Base-by-base conservation (phyloP, 495 filamentous ascomycete species). In the Choiromyces venosus region DNA sequence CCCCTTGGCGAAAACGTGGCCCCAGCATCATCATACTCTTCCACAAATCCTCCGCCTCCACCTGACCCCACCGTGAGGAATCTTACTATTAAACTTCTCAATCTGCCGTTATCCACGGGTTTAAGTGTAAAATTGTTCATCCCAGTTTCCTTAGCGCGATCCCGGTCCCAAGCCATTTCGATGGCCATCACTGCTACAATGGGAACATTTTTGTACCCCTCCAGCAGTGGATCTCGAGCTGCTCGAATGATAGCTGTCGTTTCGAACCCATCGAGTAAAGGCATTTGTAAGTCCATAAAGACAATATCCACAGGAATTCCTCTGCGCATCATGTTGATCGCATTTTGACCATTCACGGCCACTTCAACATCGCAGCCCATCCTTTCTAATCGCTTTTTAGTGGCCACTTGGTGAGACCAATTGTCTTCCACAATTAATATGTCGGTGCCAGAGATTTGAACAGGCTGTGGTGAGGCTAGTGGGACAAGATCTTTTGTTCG, bases 271-370 rank as follows among this genome's bases (percentile, higher is more conserved):
- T 80, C 69, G 21, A 78, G 67, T 19, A 81, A 52, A 64, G 76
- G 79, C 76, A 81, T 81, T 35, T 81, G 78, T 37, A 81, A 61
- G 70, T 78, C 78, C 79, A 81, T 81, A 21, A 78, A 74, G 21
- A 78, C 67, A 0, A 80, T 68, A 74, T 81, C 79, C 25, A 71
- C 44, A 38, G 71, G 66, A 1, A 71, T 40, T 1, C 46, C 68
- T 33, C 65, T 73, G 36, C 71, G 73, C 42, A 81, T 69, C 36
- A 69, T 66, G 4, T 67, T 56, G 38, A 81, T 71, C 12, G 73
- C 76, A 33, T 76, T 78, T 36, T 73, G 73, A 9, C 79, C 78
- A 64, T 75, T 76, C 9, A 77, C 36, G 38, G 78, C 76, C 44
- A 72, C 73, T 37, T 77, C 65, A n/a, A 75, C 76, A 25, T 75